phyloP scores from a whole-genome alignment of 306 rosid genomes.

The Cyclanthera cordifolia region DNA sequence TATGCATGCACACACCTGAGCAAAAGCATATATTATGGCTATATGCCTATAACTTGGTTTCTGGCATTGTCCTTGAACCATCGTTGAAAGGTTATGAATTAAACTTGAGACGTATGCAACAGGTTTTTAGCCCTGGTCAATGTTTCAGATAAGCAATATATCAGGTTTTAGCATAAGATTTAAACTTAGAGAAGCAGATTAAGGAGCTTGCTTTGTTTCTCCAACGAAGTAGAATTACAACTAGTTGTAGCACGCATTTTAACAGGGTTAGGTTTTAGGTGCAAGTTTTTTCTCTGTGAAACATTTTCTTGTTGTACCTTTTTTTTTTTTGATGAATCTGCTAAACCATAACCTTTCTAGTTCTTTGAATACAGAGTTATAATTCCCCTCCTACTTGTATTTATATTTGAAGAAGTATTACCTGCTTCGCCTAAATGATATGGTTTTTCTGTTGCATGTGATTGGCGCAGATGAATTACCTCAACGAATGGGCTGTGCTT shows the following conservation, averaged over 20 bases:
- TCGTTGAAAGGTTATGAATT: not conserved
- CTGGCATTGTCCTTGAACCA: not conserved
- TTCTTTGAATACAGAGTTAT: conserved; percentile 2
- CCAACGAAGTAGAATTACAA: not conserved
- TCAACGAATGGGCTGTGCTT: conserved; percentile 72
- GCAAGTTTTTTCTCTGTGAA: not conserved
- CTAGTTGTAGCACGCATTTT: not conserved
- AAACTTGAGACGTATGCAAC: not conserved
- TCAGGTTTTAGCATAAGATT: not conserved
- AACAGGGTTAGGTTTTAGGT: not conserved
- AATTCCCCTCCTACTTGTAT: conserved; percentile 1
- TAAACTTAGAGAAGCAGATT: not conserved
- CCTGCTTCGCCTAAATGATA: not conserved
- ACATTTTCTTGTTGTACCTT: not conserved
- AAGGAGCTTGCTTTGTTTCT: not conserved
- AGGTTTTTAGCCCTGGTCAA: not conserved
- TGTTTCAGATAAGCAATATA: not conserved
- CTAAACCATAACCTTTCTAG: not conserved
- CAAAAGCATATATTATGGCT: not conserved
- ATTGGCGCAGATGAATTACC: conserved; percentile 60
- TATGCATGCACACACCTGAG: not conserved
- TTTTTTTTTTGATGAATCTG: not conserved
- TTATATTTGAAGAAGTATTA: conserved; percentile 1
- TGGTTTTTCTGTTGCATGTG: conserved; percentile 22
- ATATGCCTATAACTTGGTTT: not conserved